phyloP scores from a whole-genome alignment of 257 asterid genomes.

The Thymus quinquecostatus region DNA sequence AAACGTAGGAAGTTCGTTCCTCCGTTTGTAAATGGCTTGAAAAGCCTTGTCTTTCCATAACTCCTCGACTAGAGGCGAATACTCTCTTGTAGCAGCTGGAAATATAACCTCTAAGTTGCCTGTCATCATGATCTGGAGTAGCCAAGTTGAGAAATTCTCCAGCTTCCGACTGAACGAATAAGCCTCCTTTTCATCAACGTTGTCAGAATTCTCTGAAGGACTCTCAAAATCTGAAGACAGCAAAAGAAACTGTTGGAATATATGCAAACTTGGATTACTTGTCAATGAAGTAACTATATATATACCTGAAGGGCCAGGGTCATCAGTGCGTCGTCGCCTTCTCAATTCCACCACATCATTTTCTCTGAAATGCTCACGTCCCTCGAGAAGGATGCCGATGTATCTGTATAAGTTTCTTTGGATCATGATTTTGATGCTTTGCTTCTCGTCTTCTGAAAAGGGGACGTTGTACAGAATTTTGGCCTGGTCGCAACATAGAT shows the following conservation, averaged over 20 bases:
- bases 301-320: slow-evolving; percentile 90
- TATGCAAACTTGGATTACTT: not conserved
- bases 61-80: slow-evolving; percentile 73
- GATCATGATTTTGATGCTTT: slow-evolving; percentile 64
- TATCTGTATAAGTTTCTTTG: slow-evolving; percentile 77
- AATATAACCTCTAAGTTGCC: slow-evolving; percentile 84
- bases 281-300: slow-evolving; percentile 19
- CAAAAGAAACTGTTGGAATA: not conserved
- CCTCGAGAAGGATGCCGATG: slow-evolving; percentile 76
- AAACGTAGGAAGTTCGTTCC: slow-evolving; percentile 64
- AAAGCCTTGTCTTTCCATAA: slow-evolving; percentile 72
- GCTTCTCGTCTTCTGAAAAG: slow-evolving; percentile 78
- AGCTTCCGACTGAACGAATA: slow-evolving; percentile 61
- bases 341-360: slow-evolving; percentile 50
- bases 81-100: slow-evolving; percentile 89
- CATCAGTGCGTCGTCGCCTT: slow-evolving; percentile 41
- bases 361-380: slow-evolving; percentile 72
- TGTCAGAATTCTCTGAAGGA: slow-evolving; percentile 46
- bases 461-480: slow-evolving; percentile 69
- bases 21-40: slow-evolving; percentile 75
- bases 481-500: slow-evolving; percentile 54
- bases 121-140: slow-evolving; percentile 61
- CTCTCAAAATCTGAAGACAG: slow-evolving; percentile 28
- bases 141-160: slow-evolving; percentile 73
- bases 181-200: slow-evolving; percentile 46